These are phyloP conservation scores for Kodamaea sp. DNA, from an alignment of 1,139 yeast species.

Conservation along the genomic window DNA sequence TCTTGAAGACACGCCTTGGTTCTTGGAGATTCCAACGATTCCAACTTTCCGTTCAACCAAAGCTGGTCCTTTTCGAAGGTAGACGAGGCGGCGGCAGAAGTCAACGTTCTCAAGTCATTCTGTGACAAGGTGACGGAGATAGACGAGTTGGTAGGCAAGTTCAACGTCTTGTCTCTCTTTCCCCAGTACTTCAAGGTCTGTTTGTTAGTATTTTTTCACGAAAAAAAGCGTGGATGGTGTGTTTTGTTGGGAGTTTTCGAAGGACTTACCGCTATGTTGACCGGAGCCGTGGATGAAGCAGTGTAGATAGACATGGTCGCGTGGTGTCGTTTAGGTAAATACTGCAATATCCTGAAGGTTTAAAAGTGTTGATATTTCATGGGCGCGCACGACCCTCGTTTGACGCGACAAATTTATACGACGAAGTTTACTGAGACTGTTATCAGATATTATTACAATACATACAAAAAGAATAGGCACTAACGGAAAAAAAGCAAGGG, in stretches of 20 bases:
- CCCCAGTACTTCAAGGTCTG: constrained; percentile 98
- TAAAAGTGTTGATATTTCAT: no score
- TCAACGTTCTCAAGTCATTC: constrained; percentile 84
- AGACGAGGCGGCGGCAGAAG: constrained; percentile 76
- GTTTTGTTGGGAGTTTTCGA: background rate
- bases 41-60: constrained; percentile 80
- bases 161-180: constrained; percentile 82
- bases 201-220: constrained; percentile 29
- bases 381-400: no score
- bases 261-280: constrained; percentile 82
- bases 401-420: no score
- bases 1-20: constrained; percentile 79
- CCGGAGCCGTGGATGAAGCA: constrained; percentile 95
- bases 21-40: constrained; percentile 65
- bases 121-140: constrained; percentile 93
- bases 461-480: constrained; percentile 6
- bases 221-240: background rate
- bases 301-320: constrained; percentile 52
- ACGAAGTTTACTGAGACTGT: no score
- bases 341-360: no score
- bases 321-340: no score
- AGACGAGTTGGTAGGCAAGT: constrained; percentile 93
- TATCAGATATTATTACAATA: constrained; percentile 4
- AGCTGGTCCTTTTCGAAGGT: constrained; percentile 63
- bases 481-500: constrained; percentile 1